These are phyloP conservation scores for Vitis cinerea DNA, from an alignment of 164 flowering plant genomes.

Conservation along the genomic window DNA sequence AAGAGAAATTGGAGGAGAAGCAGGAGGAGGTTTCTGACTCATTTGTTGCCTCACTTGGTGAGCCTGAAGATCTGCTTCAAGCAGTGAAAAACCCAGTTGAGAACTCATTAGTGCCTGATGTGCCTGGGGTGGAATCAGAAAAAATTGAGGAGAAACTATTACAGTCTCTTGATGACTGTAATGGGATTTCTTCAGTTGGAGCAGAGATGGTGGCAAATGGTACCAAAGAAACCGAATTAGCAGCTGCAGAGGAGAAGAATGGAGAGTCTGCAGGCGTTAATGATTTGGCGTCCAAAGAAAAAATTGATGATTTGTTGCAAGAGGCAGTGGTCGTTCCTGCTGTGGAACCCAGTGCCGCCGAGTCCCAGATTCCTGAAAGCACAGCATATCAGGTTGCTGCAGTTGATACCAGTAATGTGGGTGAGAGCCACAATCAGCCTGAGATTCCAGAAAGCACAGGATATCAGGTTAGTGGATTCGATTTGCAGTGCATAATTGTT, in stretches of 20 bases:
- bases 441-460: slow-evolving; percentile 15
- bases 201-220: not conserved
- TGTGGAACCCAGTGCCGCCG: not conserved
- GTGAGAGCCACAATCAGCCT: not conserved
- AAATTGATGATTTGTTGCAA: not conserved
- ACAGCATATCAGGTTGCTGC: not conserved
- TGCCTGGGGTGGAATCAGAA: not conserved
- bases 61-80: not conserved
- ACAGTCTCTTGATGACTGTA: not conserved
- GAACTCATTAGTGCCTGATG: slow-evolving; percentile 4
- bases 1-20: slow-evolving; percentile 2
- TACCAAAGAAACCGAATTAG: not conserved
- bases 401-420: not conserved
- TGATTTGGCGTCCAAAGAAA: not conserved
- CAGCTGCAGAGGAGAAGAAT: not conserved
- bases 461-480: slow-evolving; percentile 13
- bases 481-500: not conserved
- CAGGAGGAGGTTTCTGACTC: slow-evolving; percentile 3
- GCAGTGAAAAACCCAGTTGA: not conserved
- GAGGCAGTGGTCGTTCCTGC: not conserved
- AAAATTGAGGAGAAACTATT: slow-evolving; percentile 6
- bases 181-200: not conserved
- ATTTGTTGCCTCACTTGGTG: not conserved
- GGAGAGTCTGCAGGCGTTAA: not conserved
- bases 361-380: too few species aligned